A percentile compares a stretch with the other conserved stretches of the same genome.
phyloP scores from a whole-genome alignment of 495 filamentous ascomycete genomes.

The Neohortaea acidophila region DNA sequence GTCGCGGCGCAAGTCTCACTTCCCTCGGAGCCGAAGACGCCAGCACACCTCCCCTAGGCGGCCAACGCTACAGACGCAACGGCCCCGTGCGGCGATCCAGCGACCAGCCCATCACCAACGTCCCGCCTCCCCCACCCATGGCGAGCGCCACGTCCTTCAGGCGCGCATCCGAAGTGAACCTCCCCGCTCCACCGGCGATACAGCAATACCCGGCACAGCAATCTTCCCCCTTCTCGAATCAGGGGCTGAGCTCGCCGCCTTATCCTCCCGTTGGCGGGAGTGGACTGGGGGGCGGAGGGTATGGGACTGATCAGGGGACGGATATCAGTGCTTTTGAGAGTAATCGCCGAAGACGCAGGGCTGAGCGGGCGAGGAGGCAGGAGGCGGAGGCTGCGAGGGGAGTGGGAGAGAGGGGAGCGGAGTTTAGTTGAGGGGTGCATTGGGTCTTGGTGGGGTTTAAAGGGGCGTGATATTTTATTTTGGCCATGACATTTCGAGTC shows the following conservation, averaged over 20 bases:
- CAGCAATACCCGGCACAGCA: constrained; percentile 2
- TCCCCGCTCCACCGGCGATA: constrained; percentile 23
- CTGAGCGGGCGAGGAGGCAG: constrained; percentile 26
- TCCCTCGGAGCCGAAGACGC: constrained; percentile 20
- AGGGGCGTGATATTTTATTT: no score
- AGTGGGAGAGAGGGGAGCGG: constrained; percentile 20
- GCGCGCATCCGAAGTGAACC: constrained; percentile 8
- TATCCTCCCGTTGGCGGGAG: constrained; percentile 5
- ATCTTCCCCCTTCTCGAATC: neutral
- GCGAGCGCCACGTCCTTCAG: constrained; percentile 1
- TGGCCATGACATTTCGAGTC: no score
- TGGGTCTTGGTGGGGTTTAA: no score
- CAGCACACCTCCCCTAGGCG: constrained; percentile 17
- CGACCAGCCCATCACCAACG: constrained; percentile 10
- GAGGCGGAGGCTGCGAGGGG: constrained; percentile 13
- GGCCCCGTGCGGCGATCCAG: constrained; percentile 4
- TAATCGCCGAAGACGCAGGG: constrained; percentile 26
- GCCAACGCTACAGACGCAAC: constrained; percentile 9
- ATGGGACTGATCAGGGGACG: constrained; percentile 25
- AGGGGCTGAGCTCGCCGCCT: constrained; percentile 5
- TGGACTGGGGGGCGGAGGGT: constrained; percentile 17
- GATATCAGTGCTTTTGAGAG: constrained; percentile 28
- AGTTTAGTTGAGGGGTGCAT: constrained; percentile 23
- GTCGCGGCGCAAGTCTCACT: constrained; percentile 18
- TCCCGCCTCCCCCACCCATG: constrained; percentile 14